Evolutionary conservation across 768 basidiomycete species (phyloP).

Genomic region (Paxillus rubicundulus): DNA sequence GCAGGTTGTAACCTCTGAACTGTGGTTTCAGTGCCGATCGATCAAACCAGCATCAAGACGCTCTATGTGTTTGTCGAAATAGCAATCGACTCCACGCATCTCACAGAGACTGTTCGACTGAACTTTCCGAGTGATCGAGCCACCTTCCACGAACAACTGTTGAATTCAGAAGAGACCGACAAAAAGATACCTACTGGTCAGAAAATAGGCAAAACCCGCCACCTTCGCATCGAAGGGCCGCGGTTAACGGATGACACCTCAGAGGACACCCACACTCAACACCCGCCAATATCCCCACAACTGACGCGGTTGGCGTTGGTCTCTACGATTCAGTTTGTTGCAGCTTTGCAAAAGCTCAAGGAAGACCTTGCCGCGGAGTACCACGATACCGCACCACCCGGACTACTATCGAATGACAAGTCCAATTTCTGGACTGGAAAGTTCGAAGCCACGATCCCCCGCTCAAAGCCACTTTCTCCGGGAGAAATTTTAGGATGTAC

Average conservation of each 20-base stretch:
- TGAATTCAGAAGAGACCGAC: constrained; percentile 52
- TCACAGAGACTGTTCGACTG: constrained; percentile 77
- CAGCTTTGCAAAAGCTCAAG: constrained; percentile 84
- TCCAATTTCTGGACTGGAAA: constrained; percentile 49
- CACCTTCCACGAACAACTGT: constrained; percentile 60
- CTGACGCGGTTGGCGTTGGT: constrained; percentile 84
- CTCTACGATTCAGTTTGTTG: constrained; percentile 97
- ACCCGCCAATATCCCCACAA: constrained; percentile 11
- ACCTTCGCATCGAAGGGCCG: constrained; percentile 63
- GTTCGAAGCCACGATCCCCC: constrained; percentile 77
- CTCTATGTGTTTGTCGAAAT: constrained; percentile 99
- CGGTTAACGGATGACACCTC: neutral
- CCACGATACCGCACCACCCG: constrained; percentile 3
- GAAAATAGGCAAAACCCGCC: constrained; percentile 34
- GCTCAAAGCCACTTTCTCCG: constrained; percentile 89
- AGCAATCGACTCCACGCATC: constrained; percentile 81
- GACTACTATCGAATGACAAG: constrained; percentile 3
- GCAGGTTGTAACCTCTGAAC: constrained; percentile 4
- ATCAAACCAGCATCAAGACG: constrained; percentile 89
- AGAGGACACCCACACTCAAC: constrained; percentile 8
- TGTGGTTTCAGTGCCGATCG: constrained; percentile 75
- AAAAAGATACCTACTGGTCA: constrained; percentile 48
- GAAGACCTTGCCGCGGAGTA: constrained; percentile 62
- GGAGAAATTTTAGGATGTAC: constrained; percentile 98
- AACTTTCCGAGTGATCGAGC: constrained; percentile 83